phyloP scores from a whole-genome alignment of 2,329 filamentous ascomycete species.

The Alternaria burnsii region DNA sequence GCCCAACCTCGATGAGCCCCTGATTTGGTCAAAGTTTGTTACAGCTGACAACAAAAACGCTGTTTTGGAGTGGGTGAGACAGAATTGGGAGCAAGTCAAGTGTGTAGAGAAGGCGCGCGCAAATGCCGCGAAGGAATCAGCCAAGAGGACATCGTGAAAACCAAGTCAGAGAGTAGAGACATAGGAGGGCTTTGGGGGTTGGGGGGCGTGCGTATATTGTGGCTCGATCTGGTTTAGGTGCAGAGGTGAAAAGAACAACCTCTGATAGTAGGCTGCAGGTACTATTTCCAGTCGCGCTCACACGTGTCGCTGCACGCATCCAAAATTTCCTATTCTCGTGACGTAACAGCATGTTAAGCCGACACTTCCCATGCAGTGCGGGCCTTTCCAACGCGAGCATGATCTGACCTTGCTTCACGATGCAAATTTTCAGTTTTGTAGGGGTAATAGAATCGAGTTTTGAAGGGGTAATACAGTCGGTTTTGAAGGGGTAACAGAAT shows the following conservation, averaged over 20 bases:
- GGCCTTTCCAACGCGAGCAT: conserved; percentile 8
- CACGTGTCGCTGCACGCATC: conserved; percentile 3
- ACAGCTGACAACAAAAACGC: conserved; percentile 14
- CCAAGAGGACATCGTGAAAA: conserved; percentile 1
- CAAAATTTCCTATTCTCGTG: conserved; percentile 16
- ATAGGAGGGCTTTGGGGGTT: not conserved
- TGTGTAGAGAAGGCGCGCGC: conserved; percentile 39
- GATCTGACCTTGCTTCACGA: conserved; percentile 4
- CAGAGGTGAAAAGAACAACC: not conserved
- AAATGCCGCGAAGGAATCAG: conserved; percentile 22
- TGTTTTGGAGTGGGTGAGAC: conserved; percentile 41
- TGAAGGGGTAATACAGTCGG: conserved; percentile 45
- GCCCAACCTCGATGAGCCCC: conserved; percentile 24
- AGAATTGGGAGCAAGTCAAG: conserved; percentile 44
- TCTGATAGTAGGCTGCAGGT: not conserved
- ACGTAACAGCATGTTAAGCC: conserved; percentile 28
- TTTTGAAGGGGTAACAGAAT: conserved; percentile 46
- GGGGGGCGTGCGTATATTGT: not conserved
- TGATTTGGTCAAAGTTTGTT: conserved; percentile 34
- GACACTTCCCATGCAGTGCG: conserved; percentile 28
- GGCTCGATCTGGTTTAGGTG: not conserved
- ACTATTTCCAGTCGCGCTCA: not conserved
- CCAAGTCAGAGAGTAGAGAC: not conserved
- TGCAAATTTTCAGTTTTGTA: conserved; percentile 49
- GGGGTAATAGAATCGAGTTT: conserved; percentile 48